Evolutionary conservation across 768 basidiomycete genomes (phyloP), one percentile per base, ranked within the genome.

Genomic region (Rhodotorula kratochvilovae): DNA sequence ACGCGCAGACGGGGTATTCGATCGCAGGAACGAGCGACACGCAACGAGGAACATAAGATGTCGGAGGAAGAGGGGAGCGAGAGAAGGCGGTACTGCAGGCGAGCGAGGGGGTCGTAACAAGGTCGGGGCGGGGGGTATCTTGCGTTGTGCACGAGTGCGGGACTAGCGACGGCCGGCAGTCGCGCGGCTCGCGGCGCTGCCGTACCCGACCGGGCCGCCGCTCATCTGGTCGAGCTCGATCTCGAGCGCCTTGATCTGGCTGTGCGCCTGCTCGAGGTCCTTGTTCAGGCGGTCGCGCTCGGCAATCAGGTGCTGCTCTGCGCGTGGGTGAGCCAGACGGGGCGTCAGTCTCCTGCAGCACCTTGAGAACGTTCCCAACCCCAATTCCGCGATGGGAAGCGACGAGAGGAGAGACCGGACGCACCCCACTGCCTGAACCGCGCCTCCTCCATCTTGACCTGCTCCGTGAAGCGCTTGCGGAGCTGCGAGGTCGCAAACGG

Each of bases 361-460:
- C n/a, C n/a, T n/a, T n/a, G n/a, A n/a, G n/a, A n/a, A n/a, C n/a
- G n/a, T n/a, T n/a, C n/a, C n/a, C n/a, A n/a, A n/a, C n/a, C n/a
- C n/a, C n/a, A n/a, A n/a, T n/a, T n/a, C n/a, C n/a, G n/a, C n/a
- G n/a, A n/a, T n/a, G n/a, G n/a, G n/a, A n/a, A n/a, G n/a, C n/a
- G n/a, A n/a, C n/a, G n/a, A n/a, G n/a, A n/a, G n/a, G n/a, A n/a
- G n/a, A n/a, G n/a, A n/a, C n/a, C n/a, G 53, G 46, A 66, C 83
- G 95, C 92, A 81, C 98, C 96, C 96, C 96, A 99, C 77, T 97
- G 93, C 81, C 96, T 88, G 86, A 99, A 99, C 71, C 96, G 85
- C 21, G 90, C 86, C 80, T 99, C 96, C 84, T 99, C 96, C 68
- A 91, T 85, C 85, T 99, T 99, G 86, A 99, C 96, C 84, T 99